Evolutionary conservation across 2,329 filamentous ascomycete species (phyloP), one percentile per base, ranked within the genome.

Genomic region (Pseudogymnoascus sp.): DNA sequence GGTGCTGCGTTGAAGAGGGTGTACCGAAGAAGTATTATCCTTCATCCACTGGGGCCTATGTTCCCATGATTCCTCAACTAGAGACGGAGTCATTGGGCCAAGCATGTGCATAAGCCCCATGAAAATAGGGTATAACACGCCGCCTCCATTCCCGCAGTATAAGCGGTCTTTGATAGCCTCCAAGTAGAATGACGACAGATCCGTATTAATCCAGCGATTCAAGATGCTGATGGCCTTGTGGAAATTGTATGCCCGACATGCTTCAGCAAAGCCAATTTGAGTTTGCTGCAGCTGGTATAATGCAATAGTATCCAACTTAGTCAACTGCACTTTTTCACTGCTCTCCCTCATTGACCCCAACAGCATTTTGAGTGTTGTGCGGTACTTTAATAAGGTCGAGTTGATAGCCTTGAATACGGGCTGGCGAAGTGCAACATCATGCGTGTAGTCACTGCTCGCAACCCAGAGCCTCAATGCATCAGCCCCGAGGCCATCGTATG

Each of bases 121-220:
- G 65, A 93, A 86, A 62, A 97, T 84, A 29, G 83, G 80, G 67
- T 84, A 82, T 59, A 90, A 76, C 4, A 83, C 79, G 56, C 89
- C 88, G 13, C 83, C 81, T 13, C 84, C 83, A 65, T 87, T 84
- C 31, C 89, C 90, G 53, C 93, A 95, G 78, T 99, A 99, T 1
- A 97, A 80, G 2, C 91, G 83, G 71, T 99, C 95, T 75, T 99
- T 99, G 70, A 93, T 81, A 0, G 90, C 87, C 75, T 99, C 95
- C 64, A 99, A 85, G 74, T 97, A 99, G 75, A 97, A 96, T 0
- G 93, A 88, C 0, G 92, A 97, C 23, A 99, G 82, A 68, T 97
- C 90, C 23, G 82, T 86, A 63, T 87, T 86, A 64, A 96, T 82
- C 87, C 93, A 97, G 66, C 85, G 84, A 75, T 93, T 96, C 67